phyloP scores from a whole-genome alignment of 352 stramenopile species.

The Globisporangium acanthophoron region DNA sequence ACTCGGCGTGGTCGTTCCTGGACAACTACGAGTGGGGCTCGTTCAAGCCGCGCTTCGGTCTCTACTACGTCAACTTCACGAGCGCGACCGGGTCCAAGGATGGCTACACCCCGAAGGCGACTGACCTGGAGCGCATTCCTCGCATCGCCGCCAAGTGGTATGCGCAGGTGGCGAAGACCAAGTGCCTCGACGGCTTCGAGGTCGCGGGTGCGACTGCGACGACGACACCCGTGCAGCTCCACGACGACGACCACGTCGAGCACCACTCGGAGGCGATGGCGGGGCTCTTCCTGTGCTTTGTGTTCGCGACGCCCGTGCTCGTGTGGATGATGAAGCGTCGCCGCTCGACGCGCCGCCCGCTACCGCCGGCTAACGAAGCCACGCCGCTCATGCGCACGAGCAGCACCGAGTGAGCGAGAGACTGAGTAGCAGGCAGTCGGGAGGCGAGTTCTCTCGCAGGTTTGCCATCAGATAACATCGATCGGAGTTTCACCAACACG shows the following conservation, averaged over 20 bases:
- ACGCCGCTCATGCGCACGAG: conserved; percentile 10
- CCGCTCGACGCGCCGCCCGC: background rate
- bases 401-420: background rate
- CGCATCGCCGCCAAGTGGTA: conserved; percentile 56
- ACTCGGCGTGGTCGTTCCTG: conserved; percentile 92
- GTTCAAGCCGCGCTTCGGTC: conserved; percentile 42
- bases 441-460: too few species aligned
- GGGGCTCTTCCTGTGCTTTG: background rate
- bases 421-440: background rate
- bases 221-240: conserved; percentile 1
- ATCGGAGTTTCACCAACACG: too few species aligned
- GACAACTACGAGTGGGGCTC: conserved; percentile 92
- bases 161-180: conserved; percentile 40
- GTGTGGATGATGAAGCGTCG: conserved; percentile 15
- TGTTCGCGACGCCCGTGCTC: conserved; percentile 9
- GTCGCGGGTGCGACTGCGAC: background rate
- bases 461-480: too few species aligned
- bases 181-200: conserved; percentile 41
- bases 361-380: conserved; percentile 1
- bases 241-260: background rate
- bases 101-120: conserved; percentile 15
- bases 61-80: conserved; percentile 1
- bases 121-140: conserved; percentile 30
- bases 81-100: conserved; percentile 20
- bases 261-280: background rate